Percentiles rank a stretch among this genome's conserved stretches.
phyloP scores from a whole-genome alignment of 1,139 yeast genomes.

The Blastobotrys serpentis region DNA sequence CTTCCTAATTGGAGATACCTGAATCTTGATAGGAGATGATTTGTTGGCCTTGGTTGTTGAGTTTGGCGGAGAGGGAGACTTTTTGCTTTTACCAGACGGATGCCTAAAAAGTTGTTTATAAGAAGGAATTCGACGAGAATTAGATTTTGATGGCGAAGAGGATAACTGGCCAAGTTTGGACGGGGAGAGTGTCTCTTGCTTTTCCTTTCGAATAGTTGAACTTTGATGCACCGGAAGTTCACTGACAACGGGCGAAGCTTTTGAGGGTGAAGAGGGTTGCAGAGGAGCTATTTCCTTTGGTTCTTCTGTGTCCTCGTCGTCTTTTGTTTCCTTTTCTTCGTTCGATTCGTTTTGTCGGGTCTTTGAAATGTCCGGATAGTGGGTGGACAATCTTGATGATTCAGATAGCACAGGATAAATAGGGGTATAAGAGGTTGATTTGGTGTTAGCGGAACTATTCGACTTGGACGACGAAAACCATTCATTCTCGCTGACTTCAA shows the following conservation, averaged over 20 bases:
- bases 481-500: background rate
- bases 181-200: background rate
- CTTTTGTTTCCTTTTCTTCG: background rate
- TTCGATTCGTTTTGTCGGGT: background rate
- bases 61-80: background rate
- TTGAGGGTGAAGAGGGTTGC: background rate
- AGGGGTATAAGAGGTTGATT: background rate
- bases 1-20: constrained; percentile 2
- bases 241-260: background rate
- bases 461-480: background rate
- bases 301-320: background rate
- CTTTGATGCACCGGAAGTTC: constrained; percentile 4
- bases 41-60: constrained; percentile 1
- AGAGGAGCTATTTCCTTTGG: background rate
- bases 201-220: constrained; percentile 3
- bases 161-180: background rate
- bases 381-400: constrained; percentile 12
- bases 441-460: background rate
- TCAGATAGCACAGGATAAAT: background rate
- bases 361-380: constrained; percentile 17
- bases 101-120: background rate
- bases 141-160: background rate
- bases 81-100: background rate
- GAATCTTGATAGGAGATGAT: constrained; percentile 3
- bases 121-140: background rate